Base-by-base conservation (phyloP, 2,329 filamentous ascomycete species). In the Aspergillus oerlinghausenensis region DNA sequence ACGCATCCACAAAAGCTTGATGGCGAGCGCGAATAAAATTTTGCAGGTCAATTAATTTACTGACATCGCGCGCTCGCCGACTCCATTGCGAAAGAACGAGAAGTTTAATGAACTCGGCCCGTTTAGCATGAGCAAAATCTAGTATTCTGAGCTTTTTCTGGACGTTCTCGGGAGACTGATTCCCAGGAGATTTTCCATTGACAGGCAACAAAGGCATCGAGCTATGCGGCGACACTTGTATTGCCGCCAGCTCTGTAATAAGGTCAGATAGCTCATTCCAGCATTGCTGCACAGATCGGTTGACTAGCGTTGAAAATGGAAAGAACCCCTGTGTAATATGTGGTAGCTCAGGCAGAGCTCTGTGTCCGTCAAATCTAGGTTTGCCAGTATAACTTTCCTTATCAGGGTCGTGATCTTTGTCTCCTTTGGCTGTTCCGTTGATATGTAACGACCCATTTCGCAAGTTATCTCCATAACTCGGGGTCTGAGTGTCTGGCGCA, bases 81-180 rank as follows among this genome's bases (percentile, higher is more conserved):
- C 89, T 90, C 94, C 94, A 99, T 74, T 94, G 88, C 1, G 89
- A 86, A 49, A 99, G 87, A 23, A 99, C 91, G 21, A 97, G 80
- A 7, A 92, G 84, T 76, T 99, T 97, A 71, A 96, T 90, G 80
- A 95, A 97, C 76, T 90, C 91, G 29, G 88, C 86, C 68, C 96
- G 88, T 67, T 88, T 85, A 23, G 86, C 83, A 70, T 93, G 88
- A 8, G 89, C 86, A 75, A 94, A 96, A 47, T 89, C 84, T 57
- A 96, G 75, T 53, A 97, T 73, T 38, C 80, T 75, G 28, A 84
- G 76, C 74, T 96, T 97, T 76, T 96, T 96, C 32, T 82, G 79
- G 11, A 89, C 67, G 67, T 90, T 93, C 58, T 87, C 85, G 11
- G 69, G 60, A 6, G 70, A 70, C 54, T 75, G 74, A 51, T 74